These are phyloP conservation scores for Plasmopara halstedii DNA, from an alignment of 352 stramenopile species.

Conservation along the genomic window DNA sequence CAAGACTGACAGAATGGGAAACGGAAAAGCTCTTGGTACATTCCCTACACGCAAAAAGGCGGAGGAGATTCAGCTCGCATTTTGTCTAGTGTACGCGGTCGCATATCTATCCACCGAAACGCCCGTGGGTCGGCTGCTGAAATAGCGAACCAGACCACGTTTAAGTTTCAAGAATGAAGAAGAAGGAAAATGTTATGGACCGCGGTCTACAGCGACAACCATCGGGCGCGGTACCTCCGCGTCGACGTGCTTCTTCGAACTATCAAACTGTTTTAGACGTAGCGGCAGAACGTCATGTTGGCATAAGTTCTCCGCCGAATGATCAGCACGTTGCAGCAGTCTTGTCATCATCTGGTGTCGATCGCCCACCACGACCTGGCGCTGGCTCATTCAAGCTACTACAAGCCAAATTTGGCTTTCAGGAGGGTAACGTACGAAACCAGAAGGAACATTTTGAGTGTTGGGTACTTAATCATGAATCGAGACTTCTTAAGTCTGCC, in stretches of 20 bases:
- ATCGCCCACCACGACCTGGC: conserved; percentile 18
- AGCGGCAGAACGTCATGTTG: conserved; percentile 31
- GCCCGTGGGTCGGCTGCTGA: neutral
- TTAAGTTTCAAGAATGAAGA: conserved; percentile 5
- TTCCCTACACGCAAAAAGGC: conserved; percentile 9
- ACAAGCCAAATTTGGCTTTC: conserved; percentile 82
- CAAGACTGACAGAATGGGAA: conserved; percentile 25
- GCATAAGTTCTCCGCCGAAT: conserved; percentile 22
- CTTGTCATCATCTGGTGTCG: conserved; percentile 12
- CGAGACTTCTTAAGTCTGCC: conserved; percentile 25
- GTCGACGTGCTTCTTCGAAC: conserved; percentile 61
- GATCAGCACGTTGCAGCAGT: conserved; percentile 14
- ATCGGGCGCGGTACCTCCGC: conserved; percentile 24
- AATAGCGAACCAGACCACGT: neutral
- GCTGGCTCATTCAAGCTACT: conserved; percentile 69
- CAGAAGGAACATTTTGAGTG: conserved; percentile 82
- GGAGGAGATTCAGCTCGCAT: neutral
- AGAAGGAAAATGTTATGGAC: conserved; percentile 17
- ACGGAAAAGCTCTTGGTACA: conserved; percentile 20
- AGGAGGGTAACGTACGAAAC: conserved; percentile 77
- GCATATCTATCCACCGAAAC: conserved; percentile 6
- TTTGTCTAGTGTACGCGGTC: neutral
- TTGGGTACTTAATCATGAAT: conserved; percentile 81
- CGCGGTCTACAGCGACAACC: conserved; percentile 17
- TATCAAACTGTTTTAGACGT: conserved; percentile 76